These are phyloP conservation scores for Trichomonascaceae sp. DNA, from an alignment of 1,139 yeast species.

Conservation along the genomic window DNA sequence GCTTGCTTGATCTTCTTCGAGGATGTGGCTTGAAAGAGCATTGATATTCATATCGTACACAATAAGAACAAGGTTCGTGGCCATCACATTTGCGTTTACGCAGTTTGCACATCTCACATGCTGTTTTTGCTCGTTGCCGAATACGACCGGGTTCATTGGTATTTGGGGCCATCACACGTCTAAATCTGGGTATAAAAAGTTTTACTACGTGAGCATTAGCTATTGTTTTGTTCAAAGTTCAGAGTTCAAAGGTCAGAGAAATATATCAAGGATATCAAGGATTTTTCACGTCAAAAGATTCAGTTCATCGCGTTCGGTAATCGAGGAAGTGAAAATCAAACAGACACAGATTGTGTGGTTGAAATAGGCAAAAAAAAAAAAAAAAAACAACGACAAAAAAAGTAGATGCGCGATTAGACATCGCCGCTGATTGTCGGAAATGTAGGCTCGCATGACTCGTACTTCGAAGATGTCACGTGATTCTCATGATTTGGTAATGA, in stretches of 20 bases:
- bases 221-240: not conserved
- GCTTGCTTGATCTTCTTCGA: not conserved
- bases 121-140: conserved; percentile 14
- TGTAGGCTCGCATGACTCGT: not conserved
- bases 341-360: no score
- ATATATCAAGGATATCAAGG: not conserved
- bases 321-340: not conserved
- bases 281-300: not conserved
- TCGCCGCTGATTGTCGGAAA: not conserved
- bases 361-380: no score
- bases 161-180: not conserved
- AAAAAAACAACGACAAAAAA: no score
- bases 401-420: not conserved
- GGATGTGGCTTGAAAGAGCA: not conserved
- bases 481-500: not conserved
- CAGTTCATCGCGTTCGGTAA: not conserved
- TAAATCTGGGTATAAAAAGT: no score
- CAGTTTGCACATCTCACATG: conserved; percentile 16
- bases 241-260: not conserved
- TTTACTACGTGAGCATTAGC: not conserved
- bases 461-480: not conserved
- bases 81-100: conserved; percentile 16
- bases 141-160: not conserved
- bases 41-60: not conserved
- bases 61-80: conserved; percentile 6